These are phyloP conservation scores for Barbarea vulgaris DNA, from an alignment of 345 rosid species.

Conservation along the genomic window DNA sequence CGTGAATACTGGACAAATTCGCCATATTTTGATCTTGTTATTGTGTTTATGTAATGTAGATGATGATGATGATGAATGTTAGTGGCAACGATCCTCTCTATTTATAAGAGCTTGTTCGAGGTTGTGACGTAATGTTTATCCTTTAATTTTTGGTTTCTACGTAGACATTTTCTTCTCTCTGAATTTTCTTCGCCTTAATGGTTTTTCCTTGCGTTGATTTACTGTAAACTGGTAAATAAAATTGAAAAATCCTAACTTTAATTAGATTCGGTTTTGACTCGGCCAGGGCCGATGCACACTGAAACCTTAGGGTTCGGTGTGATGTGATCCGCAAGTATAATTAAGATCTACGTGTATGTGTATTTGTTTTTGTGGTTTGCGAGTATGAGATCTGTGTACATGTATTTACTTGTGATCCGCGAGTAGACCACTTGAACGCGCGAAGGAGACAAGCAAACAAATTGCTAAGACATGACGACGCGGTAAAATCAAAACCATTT, in stretches of 20 bases:
- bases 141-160: not conserved
- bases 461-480: not conserved
- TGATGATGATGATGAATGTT: slow-evolving; percentile 7
- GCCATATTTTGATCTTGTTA: slow-evolving; percentile 10
- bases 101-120: slow-evolving; percentile 11
- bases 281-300: not conserved
- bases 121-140: not conserved
- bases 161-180: not conserved
- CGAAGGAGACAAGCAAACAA: not conserved
- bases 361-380: not conserved
- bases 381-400: not conserved
- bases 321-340: not conserved
- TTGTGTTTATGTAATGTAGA: not conserved
- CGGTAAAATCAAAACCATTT: not conserved
- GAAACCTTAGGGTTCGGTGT: not conserved
- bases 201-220: not conserved
- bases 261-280: not conserved
- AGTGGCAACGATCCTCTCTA: slow-evolving; percentile 12
- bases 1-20: not conserved
- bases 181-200: not conserved
- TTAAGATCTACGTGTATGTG: not conserved
- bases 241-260: not conserved
- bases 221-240: not conserved
- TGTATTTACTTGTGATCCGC: not conserved
- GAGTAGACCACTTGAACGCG: not conserved